Evolutionary conservation across 1,284 basidiomycete genomes (phyloP), one percentile per base, ranked within the genome.

Genomic region (Ceratobasidium sp.): DNA sequence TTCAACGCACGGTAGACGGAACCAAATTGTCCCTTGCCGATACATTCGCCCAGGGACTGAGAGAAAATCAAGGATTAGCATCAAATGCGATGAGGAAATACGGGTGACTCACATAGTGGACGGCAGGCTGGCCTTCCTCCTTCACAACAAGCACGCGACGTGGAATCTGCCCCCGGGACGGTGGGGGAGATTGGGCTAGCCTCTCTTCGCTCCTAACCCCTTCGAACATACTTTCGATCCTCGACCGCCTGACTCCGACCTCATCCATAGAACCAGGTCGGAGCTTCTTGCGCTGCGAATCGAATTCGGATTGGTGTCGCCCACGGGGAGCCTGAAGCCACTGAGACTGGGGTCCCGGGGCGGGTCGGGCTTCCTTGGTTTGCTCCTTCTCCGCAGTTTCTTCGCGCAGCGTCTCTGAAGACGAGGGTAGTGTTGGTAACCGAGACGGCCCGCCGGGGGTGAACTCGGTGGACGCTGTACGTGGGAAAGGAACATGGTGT

Each of bases 1-100:
- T 98, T 95, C 69, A 98, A 82, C 3, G 95, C 95, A 19, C 93
- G 87, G 77, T 96, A 98, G 7, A 98, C 95, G 11, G 93, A 87
- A 23, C 95, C 95, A 77, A 98, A 98, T 79, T 98, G 95, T 6
- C 95, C 95, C 59, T 91, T 87, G 2, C 95, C 95, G 72, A 98
- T 96, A 77, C 93, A 95, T 77, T 97, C 95, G 39, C 94, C 94
- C 19, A 97, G 81, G 91, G 95, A 92, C 93, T 95, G 73, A 36
- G 14, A 33, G 71, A 64, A 46, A 73, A 72, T 68, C 68, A 64
- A 71, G 68, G 71, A 69, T 69, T 27, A 72, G 67, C 58, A 62
- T 41, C 3, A 7, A 21, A 13, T 19, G 13, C 11, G 5, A 19
- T 39, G 23, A 42, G 21, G 39, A 53, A 36, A 46, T 13, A 16